Evolutionary conservation across 495 filamentous ascomycete species (phyloP).

Genomic region (Penicillium silybi): DNA sequence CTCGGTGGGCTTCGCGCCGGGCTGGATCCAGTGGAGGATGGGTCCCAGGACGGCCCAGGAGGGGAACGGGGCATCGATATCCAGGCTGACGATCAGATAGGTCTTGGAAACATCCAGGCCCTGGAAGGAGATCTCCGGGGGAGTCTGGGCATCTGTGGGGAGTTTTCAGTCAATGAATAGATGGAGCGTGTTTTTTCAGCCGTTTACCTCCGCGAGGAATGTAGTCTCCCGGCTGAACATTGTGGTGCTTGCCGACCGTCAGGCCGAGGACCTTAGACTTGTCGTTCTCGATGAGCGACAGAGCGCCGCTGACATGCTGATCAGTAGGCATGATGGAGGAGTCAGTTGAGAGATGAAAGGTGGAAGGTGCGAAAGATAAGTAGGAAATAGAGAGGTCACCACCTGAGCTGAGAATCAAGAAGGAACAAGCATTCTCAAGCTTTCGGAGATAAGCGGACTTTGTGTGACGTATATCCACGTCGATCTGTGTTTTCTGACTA

Average conservation of each 20-base stretch:
- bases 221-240: conserved; percentile 27
- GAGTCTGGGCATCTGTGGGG: conserved; percentile 27
- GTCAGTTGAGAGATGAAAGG: not conserved
- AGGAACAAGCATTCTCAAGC: not conserved
- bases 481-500: not conserved
- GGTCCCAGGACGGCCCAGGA: conserved; percentile 36
- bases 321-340: conserved; percentile 25
- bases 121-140: conserved; percentile 26
- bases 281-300: conserved; percentile 33
- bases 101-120: conserved; percentile 18
- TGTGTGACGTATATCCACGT: not conserved
- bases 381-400: not conserved
- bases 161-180: not conserved
- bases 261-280: conserved; percentile 30
- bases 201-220: conserved; percentile 26
- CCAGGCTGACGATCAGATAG: conserved; percentile 48
- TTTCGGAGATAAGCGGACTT: conserved; percentile 7
- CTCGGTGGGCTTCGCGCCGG: conserved; percentile 33
- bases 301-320: conserved; percentile 23
- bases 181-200: not conserved
- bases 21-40: conserved; percentile 50
- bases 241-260: conserved; percentile 20
- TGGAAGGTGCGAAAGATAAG: not conserved
- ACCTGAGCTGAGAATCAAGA: not conserved
- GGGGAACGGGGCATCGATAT: conserved; percentile 53